Conservation (phyloP, 2,329 filamentous ascomycete genomes). For the Parastagonospora nodorum region DNA sequence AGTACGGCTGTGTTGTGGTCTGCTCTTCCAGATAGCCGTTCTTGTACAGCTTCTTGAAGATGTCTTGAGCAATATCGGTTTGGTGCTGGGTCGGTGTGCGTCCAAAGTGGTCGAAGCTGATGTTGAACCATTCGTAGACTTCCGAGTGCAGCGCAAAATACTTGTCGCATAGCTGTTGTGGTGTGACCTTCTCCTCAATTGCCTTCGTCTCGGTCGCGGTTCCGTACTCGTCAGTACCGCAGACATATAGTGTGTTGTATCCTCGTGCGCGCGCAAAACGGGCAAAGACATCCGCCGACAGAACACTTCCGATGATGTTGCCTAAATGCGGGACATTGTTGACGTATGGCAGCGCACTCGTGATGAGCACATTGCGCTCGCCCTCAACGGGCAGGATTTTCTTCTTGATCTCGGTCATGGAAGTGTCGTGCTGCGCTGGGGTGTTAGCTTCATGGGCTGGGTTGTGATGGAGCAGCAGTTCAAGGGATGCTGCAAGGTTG, state of each 20-base stretch:
- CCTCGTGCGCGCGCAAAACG: conserved; percentile 79
- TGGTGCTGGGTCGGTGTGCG: conserved; percentile 88
- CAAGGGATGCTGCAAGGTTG: neutral
- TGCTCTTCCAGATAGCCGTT: conserved; percentile 89
- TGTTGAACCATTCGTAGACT: conserved; percentile 95
- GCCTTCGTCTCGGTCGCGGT: conserved; percentile 97
- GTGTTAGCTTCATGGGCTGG: neutral
- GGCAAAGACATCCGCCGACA: conserved; percentile 82
- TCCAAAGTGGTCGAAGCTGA: conserved; percentile 93
- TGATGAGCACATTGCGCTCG: conserved; percentile 87
- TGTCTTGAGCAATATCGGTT: conserved; percentile 89
- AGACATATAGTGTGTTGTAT: conserved; percentile 80
- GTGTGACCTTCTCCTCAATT: conserved; percentile 81
- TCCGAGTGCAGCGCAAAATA: conserved; percentile 89
- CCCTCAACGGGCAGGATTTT: conserved; percentile 56
- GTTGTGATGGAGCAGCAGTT: no score
- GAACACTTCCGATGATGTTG: conserved; percentile 58
- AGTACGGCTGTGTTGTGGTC: conserved; percentile 88
- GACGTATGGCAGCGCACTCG: conserved; percentile 87
- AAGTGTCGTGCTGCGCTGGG: conserved; percentile 3
- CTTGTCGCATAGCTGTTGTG: conserved; percentile 85
- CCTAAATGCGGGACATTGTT: conserved; percentile 76
- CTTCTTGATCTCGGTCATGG: conserved; percentile 43
- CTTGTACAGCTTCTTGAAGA: conserved; percentile 84
- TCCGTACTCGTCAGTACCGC: conserved; percentile 92